Evolutionary conservation across 1,284 basidiomycete species (phyloP), one percentile per base, ranked within the genome.

Genomic region (Cronartium quercuum): DNA sequence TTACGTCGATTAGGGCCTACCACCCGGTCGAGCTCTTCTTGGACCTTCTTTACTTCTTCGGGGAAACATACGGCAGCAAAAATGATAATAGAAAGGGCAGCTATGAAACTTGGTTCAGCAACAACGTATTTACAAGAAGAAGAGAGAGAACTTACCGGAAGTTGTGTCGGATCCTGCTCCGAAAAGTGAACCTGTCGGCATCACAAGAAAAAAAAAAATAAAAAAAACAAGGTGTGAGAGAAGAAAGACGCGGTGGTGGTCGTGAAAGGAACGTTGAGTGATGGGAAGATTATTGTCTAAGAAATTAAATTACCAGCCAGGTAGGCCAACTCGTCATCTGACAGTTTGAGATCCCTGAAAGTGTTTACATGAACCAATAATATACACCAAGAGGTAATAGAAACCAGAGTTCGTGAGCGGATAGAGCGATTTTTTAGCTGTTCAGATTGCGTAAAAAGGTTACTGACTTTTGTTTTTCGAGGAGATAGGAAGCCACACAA

Each of bases 11-110:
- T 55, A 10, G 38, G 34, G 51, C 70, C 70, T 0, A 73, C 70
- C 24, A 73, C 84, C 2, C 65, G 68, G 68, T 90, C 87, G 5
- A 90, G 80, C 78, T 90, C 87, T 4, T 85, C 84, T 77, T 88
- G 88, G 0, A 89, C 87, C 41, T 80, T 82, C 2, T 77, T 79
- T 75, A 88, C 87, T 2, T 85, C 83, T 6, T 87, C 84, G 0
- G 88, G 88, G 78, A 86, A 85, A 35, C 83, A 83, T 0, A 88
- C 87, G 0, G 89, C 87, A 0, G 89, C 88, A 84, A 90, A 85
- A 34, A 86, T 83, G 40, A 84, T 82, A 55, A 85, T 83, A 42
- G 84, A 85, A 61, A 90, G 86, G 0, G 85, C 88, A 7, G 85
- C 84, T 0, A 86, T 85, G 2, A 85, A 88, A 81, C 86, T 75